Conservation (phyloP, 208 protist genomes). For the Wallacemonas sp. region DNA sequence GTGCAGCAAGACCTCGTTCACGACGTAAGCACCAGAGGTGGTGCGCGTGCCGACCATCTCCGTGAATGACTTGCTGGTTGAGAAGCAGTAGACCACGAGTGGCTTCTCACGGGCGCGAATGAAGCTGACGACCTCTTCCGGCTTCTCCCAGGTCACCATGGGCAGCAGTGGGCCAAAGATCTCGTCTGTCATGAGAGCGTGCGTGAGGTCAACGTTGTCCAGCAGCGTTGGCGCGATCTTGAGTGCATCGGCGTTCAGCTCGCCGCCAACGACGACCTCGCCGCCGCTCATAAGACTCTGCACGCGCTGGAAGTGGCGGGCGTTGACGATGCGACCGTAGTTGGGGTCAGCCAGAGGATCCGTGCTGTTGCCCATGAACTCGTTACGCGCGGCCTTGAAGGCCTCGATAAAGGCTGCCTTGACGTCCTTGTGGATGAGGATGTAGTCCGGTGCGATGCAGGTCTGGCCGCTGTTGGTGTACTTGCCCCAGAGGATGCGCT, state of each 20-base stretch:
- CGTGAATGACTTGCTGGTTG: conserved; percentile 32
- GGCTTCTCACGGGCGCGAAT: conserved; percentile 70
- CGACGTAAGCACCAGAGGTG: conserved; percentile 43
- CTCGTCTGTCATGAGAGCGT: conserved; percentile 79
- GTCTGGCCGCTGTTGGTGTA: conserved; percentile 86
- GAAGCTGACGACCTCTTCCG: conserved; percentile 62
- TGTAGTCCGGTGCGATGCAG: conserved; percentile 92
- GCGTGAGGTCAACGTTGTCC: conserved; percentile 31
- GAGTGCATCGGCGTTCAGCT: conserved; percentile 41
- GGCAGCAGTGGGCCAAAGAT: conserved; percentile 95
- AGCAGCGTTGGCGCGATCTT: conserved; percentile 89
- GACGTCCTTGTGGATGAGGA: conserved; percentile 65
- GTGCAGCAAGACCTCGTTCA: conserved; percentile 83
- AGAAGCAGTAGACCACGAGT: conserved; percentile 92
- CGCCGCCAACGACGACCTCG: conserved; percentile 71
- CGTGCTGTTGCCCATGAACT: conserved; percentile 20
- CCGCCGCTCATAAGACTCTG: conserved; percentile 42
- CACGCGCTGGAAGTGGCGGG: conserved; percentile 48
- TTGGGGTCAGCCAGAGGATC: conserved; percentile 13
- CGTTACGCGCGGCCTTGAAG: conserved; percentile 23
- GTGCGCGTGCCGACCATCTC: conserved; percentile 40
- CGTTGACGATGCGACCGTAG: conserved; percentile 51
- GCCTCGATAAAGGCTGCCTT: conserved; percentile 49
- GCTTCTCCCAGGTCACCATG: conserved; percentile 45
- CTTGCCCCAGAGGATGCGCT: conserved; percentile 75